Percentiles rank a stretch among this genome's conserved stretches.
These are phyloP conservation scores for Lippia alba DNA, from an alignment of 305 asterid genomes.

Conservation along the genomic window DNA sequence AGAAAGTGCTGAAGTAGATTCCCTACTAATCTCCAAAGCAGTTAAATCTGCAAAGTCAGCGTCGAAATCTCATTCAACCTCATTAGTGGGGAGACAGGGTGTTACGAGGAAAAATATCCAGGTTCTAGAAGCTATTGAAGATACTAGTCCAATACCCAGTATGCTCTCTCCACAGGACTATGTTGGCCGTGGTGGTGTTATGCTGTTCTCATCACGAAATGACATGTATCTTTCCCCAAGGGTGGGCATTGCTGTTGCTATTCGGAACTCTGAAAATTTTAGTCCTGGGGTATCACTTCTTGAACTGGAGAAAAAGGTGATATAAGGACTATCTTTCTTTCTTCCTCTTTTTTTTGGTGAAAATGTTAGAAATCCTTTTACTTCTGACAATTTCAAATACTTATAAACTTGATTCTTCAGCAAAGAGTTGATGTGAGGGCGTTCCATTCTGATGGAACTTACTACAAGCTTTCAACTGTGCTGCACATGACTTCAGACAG, in stretches of 20 bases:
- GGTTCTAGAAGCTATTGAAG: conserved; percentile 91
- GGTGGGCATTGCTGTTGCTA: conserved; percentile 95
- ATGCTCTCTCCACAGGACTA: conserved; percentile 99
- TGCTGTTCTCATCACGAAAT: conserved; percentile 87
- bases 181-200: conserved; percentile 92
- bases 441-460: conserved; percentile 72
- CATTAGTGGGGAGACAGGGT: conserved; percentile 59
- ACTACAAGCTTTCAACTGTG: conserved; percentile 93
- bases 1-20: conserved; percentile 71
- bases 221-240: conserved; percentile 91
- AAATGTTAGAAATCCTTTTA: conserved; percentile 26
- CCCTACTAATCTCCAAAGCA: conserved; percentile 56
- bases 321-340: conserved; percentile 28
- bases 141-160: conserved; percentile 89
- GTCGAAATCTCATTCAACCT: conserved; percentile 59
- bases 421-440: conserved; percentile 95
- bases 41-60: conserved; percentile 84
- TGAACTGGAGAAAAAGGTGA: conserved; percentile 99
- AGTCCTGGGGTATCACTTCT: conserved; percentile 92
- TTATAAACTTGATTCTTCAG: conserved; percentile 52
- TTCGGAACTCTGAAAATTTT: conserved; percentile 76
- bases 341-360: conserved; percentile 18
- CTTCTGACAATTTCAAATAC: conserved; percentile 7
- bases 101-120: conserved; percentile 71
- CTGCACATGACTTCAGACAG: conserved; percentile 98